Evolutionary conservation across 306 rosid species (phyloP).

Genomic region (Lathyrus oleraceus): DNA sequence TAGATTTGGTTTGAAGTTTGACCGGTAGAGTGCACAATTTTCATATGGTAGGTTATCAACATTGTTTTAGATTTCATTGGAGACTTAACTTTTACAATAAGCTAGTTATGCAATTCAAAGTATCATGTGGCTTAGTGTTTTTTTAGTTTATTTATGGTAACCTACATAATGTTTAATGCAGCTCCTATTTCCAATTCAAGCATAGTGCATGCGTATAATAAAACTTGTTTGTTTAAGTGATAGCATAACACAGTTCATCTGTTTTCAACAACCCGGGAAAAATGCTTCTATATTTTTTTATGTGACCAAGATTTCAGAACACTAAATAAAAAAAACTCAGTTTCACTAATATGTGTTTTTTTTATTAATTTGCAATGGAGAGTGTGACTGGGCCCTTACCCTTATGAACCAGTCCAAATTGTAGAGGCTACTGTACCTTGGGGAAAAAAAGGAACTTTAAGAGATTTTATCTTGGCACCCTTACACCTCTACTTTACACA

Average conservation of each 20-base stretch:
- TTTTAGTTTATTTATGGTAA: constrained; percentile 25
- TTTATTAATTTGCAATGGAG: no score
- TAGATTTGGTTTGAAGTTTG: constrained; percentile 86
- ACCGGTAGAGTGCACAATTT: constrained; percentile 38
- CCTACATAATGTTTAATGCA: constrained; percentile 27
- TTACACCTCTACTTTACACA: no score
- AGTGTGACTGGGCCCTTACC: no score
- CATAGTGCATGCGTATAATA: neutral
- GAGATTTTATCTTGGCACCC: no score
- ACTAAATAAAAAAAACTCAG: no score
- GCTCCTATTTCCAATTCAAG: neutral
- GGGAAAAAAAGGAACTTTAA: no score
- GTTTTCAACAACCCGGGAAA: constrained; percentile 40
- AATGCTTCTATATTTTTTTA: neutral
- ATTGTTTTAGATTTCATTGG: constrained; percentile 40
- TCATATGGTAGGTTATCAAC: constrained; percentile 68
- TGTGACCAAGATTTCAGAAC: no score
- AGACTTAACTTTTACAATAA: constrained; percentile 34
- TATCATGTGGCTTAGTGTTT: constrained; percentile 21
- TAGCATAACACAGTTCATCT: constrained; percentile 26
- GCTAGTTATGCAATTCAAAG: constrained; percentile 26
- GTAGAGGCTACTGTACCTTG: no score
- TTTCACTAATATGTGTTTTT: no score
- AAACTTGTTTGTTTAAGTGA: constrained; percentile 10
- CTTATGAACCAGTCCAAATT: no score